Evolutionary conservation across 257 asterid species (phyloP).

Genomic region (Nicotiana undulata): DNA sequence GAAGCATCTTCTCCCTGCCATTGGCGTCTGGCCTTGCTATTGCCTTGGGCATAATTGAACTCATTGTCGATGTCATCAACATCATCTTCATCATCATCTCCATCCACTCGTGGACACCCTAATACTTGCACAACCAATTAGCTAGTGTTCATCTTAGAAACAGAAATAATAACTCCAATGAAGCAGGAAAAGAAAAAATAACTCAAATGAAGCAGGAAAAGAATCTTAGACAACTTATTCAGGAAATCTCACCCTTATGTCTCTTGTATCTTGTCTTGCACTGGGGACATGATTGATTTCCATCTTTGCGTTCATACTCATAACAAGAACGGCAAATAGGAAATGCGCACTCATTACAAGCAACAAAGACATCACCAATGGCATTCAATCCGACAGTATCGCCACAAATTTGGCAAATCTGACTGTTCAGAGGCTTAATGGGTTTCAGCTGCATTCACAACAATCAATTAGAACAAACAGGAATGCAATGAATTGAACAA

Average conservation of each 20-base stretch:
- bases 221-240: no score
- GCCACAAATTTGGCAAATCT: conserved; percentile 88
- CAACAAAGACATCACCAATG: conserved; percentile 72
- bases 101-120: conserved; percentile 93
- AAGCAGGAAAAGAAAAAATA: background rate
- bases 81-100: conserved; percentile 87
- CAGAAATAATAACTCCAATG: background rate
- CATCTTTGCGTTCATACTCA: conserved; percentile 90
- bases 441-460: background rate
- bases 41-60: conserved; percentile 54
- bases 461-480: background rate
- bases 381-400: conserved; percentile 60
- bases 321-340: conserved; percentile 93
- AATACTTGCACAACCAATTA: conserved; percentile 2
- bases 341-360: conserved; percentile 92
- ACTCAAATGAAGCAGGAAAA: background rate
- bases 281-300: conserved; percentile 82
- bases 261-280: conserved; percentile 91
- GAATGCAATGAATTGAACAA: background rate
- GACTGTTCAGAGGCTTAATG: conserved; percentile 41
- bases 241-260: conserved; percentile 50
- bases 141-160: background rate
- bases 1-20: conserved; percentile 83
- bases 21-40: conserved; percentile 57
- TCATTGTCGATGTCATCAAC: conserved; percentile 78